These are phyloP conservation scores for Dissophora ornata DNA, from an alignment of 192 early-diverging fungal genomes.

Conservation along the genomic window DNA sequence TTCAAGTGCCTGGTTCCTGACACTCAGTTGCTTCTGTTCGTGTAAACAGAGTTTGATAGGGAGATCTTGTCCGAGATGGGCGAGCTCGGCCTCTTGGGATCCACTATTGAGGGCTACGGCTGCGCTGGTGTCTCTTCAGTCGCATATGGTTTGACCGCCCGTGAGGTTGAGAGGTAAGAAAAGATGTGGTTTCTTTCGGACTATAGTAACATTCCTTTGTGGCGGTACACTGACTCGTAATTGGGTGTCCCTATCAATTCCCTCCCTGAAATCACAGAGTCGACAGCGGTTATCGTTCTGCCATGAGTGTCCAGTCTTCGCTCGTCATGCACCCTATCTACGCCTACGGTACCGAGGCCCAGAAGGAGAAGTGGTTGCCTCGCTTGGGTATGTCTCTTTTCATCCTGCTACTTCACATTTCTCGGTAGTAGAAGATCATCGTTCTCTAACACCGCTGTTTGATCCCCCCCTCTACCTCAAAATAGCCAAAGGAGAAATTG, in stretches of 20 bases:
- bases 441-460: too few relatives aligned
- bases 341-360: constrained; percentile 90
- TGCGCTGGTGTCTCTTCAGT: constrained; percentile 97
- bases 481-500: constrained; percentile 84
- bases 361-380: constrained; percentile 93
- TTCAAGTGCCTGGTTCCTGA: too few relatives aligned
- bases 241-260: too few relatives aligned
- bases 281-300: constrained; percentile 96
- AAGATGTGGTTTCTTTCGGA: neutral
- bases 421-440: too few relatives aligned
- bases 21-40: too few relatives aligned
- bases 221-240: neutral
- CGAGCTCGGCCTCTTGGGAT: constrained; percentile 89
- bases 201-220: too few relatives aligned
- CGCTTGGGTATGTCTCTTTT: constrained; percentile 69
- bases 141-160: constrained; percentile 95
- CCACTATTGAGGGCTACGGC: constrained; percentile 96
- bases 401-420: too few relatives aligned
- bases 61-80: constrained; percentile 96
- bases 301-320: constrained; percentile 99
- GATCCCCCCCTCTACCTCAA: too few relatives aligned
- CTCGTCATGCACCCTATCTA: constrained; percentile 99
- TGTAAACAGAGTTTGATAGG: constrained; percentile 79
- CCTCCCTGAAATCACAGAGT: constrained; percentile 61
- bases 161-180: constrained; percentile 91